Base-by-base conservation (phyloP, 2,329 filamentous ascomycete species). In the Didymosphaeria variabile region DNA sequence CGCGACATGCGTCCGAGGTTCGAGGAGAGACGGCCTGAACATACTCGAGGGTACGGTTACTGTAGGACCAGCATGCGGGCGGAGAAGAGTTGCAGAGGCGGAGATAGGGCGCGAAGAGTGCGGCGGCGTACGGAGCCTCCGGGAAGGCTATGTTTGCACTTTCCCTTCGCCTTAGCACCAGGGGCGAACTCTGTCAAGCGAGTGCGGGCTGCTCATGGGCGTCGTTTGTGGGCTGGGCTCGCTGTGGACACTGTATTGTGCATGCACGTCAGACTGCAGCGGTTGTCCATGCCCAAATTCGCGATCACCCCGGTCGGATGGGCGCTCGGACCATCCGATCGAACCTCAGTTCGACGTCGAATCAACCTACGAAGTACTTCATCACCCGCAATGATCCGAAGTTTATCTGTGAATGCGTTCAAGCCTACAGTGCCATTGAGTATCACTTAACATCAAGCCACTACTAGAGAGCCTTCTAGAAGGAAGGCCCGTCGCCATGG, bases 41-140 rank as follows among this genome's bases (percentile, higher is more conserved):
- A 77, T 77, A 72, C 61, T 77, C 72, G 71, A 65, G 64, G 59
- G 62, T 54, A 61, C 54, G 61, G 60, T 64, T 71, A 72, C 55
- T 54, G 61, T 34, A 44, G 53, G 53, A 44, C 52, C 44, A 44
- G 60, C 67, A 67, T 71, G 44, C 42, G 42, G 57, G 32, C 45
- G 17, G 45, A 23, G 10, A 13, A 19, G 57, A 15, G 32, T 45
- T 31, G 51, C 19, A 34, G 34, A 46, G 47, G 32, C 19, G 49
- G 5, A 40, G 40, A 40, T 29, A 29, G 4, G 29, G 46, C 38
- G 42, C 40, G 51, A 59, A 34, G 26, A 38, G 31, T 58, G 49
- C 38, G 34, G 56, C 46, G 34, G 56, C 23, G 50, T 21, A 26
- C 55, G 49, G 44, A 58, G 40, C 40, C 29, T 17, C 38, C 52